Conservation (phyloP, 805 yeast genomes). For the Sugiyamaella marilandica region DNA sequence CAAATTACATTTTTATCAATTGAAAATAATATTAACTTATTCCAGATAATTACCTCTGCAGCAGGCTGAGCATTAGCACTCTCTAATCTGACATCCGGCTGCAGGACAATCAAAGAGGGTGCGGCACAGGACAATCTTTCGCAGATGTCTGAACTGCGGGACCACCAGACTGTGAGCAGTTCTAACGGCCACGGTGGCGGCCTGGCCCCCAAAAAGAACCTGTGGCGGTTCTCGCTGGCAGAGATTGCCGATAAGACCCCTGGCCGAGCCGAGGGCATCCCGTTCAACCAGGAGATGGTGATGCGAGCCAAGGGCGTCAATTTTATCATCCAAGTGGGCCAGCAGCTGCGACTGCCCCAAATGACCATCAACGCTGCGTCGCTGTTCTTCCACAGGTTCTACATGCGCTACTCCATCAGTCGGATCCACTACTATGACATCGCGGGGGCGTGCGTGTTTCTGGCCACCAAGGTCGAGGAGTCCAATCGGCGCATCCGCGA, state of each 20-base stretch:
- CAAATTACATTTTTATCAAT: no score
- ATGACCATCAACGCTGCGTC: constrained; percentile 47
- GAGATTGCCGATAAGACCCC: constrained; percentile 24
- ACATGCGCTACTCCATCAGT: constrained; percentile 42
- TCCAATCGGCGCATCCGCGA: constrained; percentile 45
- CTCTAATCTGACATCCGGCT: no score
- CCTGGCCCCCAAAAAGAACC: constrained; percentile 4
- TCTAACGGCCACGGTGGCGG: neutral
- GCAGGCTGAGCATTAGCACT: no score
- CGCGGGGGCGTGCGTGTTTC: constrained; percentile 47
- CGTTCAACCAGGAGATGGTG: constrained; percentile 34
- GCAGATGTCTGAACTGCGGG: neutral
- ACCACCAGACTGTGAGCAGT: neutral
- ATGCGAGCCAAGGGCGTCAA: constrained; percentile 46
- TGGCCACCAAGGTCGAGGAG: constrained; percentile 53
- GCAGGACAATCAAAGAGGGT: no score
- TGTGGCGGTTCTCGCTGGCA: constrained; percentile 26
- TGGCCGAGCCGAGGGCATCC: constrained; percentile 17
- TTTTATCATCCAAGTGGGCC: constrained; percentile 43
- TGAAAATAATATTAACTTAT: no score
- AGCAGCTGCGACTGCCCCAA: constrained; percentile 43
- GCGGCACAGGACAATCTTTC: no score
- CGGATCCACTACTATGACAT: constrained; percentile 46
- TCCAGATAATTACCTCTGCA: no score
- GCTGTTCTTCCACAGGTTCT: constrained; percentile 47